Conservation (phyloP, 2,329 filamentous ascomycete species). For the Diaporthe ilicicola region DNA sequence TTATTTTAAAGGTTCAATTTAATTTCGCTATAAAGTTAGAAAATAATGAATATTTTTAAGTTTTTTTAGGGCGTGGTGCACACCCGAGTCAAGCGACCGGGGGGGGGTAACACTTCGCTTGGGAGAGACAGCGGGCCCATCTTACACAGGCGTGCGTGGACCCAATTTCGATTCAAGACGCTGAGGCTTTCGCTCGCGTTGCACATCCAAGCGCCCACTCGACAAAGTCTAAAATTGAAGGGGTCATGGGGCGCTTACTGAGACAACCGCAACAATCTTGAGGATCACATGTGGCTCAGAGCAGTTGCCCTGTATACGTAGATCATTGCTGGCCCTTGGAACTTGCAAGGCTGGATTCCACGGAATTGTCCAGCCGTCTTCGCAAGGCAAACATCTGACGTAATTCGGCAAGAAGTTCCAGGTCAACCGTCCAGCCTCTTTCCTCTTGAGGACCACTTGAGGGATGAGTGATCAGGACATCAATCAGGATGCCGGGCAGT, state of each 20-base stretch:
- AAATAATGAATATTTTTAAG: too few species aligned
- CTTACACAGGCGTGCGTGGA: constrained; percentile 13
- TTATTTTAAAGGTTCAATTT: too few species aligned
- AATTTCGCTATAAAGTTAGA: too few species aligned
- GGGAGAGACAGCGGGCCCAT: too few species aligned
- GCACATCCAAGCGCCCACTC: not conserved
- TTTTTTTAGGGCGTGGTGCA: too few species aligned
- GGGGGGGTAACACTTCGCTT: too few species aligned
- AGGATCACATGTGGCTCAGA: not conserved
- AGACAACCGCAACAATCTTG: not conserved
- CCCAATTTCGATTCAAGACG: constrained; percentile 1
- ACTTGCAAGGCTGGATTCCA: too few species aligned
- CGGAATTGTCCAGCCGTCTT: not conserved
- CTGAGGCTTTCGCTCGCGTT: constrained; percentile 11
- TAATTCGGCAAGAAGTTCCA: not conserved
- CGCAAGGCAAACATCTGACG: not conserved
- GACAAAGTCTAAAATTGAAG: not conserved
- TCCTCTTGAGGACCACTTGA: not conserved
- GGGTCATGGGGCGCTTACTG: constrained; percentile 18
- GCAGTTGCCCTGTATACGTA: too few species aligned
- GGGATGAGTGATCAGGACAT: not conserved
- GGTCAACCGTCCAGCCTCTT: not conserved
- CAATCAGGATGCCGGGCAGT: not conserved
- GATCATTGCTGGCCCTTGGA: too few species aligned
- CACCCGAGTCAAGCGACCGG: too few species aligned